These are phyloP conservation scores for Alternaria panax DNA, from an alignment of 2,329 filamentous ascomycete species.

Conservation along the genomic window DNA sequence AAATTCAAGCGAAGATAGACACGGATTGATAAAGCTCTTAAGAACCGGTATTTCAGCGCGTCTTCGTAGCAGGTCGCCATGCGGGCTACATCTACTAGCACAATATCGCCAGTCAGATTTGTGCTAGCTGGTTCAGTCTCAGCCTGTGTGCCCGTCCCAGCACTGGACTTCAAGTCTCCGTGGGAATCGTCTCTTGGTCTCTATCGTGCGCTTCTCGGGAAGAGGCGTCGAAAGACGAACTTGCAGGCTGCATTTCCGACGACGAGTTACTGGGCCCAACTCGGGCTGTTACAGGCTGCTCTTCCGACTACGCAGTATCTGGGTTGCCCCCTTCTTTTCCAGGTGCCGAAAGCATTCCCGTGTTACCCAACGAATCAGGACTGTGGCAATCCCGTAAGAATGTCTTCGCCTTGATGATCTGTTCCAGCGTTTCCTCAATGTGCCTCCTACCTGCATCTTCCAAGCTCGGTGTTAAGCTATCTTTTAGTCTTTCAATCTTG, in stretches of 20 bases:
- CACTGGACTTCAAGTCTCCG: background rate
- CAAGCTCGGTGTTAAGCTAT: background rate
- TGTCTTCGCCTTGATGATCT: background rate
- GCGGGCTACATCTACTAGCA: background rate
- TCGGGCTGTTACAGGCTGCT: background rate
- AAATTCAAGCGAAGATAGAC: background rate
- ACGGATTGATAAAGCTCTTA: background rate
- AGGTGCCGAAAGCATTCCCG: background rate
- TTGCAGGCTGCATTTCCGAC: background rate
- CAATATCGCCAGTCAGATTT: background rate
- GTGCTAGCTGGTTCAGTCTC: background rate
- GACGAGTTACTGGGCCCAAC: background rate
- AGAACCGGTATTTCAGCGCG: background rate
- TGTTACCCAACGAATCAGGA: background rate
- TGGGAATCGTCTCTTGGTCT: background rate
- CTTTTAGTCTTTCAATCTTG: background rate
- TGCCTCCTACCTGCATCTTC: background rate
- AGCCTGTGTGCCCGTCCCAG: background rate
- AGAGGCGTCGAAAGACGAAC: background rate
- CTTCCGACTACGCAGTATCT: background rate
- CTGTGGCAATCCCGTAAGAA: background rate
- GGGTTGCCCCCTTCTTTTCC: background rate
- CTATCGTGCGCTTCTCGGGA: background rate
- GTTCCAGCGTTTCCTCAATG: background rate
- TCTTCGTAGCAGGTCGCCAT: background rate